Base-by-base conservation (phyloP, 2,329 filamentous ascomycete species). In the Cordyceps fumosorosea region DNA sequence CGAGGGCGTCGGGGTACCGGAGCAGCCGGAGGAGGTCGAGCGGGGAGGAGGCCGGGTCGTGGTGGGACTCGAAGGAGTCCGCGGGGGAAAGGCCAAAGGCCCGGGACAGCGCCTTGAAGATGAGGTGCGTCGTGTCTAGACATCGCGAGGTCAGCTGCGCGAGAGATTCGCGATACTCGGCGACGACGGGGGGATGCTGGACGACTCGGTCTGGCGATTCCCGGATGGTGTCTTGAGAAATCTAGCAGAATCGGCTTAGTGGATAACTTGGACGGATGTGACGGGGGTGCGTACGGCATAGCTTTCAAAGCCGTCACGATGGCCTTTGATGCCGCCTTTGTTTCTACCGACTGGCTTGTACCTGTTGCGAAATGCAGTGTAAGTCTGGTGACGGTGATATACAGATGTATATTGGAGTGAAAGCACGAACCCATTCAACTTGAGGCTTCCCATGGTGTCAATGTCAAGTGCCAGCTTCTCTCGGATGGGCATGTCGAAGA, bases 291-390 rank as follows among this genome's bases (percentile, higher is more conserved):
- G 3, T 50, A 50, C 44, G 11, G 44, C 56, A n/a, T 58, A 58
- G 56, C 56, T 58, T 50, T 58, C 44, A 22, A 58, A 58, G 26
- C 56, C 44, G 20, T 58, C 56, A 18, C 20, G 44, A n/a, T 58
- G 56, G 5, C 56, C 44, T 18, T 50, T 4, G 22, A 58, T 50
- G 7, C 56, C 56, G 16, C 56, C 56, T 40, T 40, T 58, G 20
- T 58, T 58, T n/a, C 44, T 37, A n/a, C 56, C 29, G 24, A 58
- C 11, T 14, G 44, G 56, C 29, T 58, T 58, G 11, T 58, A 58
- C 7, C 56, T 58, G 24, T 37, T 40, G 26, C 45, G 6, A 48
- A 12, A 18, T 34, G 8, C 1, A 2, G 11, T 40, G 34, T 44
- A 11, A 55, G 34, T 10, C 2, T 12, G 8, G 1, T 20, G 20